Evolutionary conservation across 306 rosid species (phyloP).

Genomic region (Herpetospermum pedunculosum): DNA sequence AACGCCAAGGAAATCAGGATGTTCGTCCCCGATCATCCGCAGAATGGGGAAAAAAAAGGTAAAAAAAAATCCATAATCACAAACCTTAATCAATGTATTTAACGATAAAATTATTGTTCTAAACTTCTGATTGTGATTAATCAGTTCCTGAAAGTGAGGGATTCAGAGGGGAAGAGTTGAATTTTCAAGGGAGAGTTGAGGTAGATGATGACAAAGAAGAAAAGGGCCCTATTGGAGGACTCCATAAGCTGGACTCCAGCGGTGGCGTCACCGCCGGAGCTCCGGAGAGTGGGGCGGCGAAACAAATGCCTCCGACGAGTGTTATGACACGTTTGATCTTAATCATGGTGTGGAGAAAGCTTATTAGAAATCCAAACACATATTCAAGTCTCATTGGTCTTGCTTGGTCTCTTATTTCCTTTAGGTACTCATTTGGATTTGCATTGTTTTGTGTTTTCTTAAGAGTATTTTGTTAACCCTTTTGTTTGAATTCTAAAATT

Average conservation of each 20-base stretch:
- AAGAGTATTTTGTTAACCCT: too few species aligned
- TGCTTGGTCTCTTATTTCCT: constrained; percentile 73
- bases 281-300: constrained; percentile 6
- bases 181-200: background rate
- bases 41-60: background rate
- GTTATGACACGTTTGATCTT: constrained; percentile 89
- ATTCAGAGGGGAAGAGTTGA: constrained; percentile 2
- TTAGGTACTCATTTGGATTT: too few species aligned
- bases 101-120: background rate
- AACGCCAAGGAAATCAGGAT: constrained; percentile 15
- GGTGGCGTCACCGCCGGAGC: background rate
- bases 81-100: background rate
- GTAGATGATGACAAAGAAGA: constrained; percentile 5
- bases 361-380: constrained; percentile 83
- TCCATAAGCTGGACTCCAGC: constrained; percentile 5
- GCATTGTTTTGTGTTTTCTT: too few species aligned
- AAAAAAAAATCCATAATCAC: background rate
- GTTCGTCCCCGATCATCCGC: constrained; percentile 12
- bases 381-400: constrained; percentile 78
- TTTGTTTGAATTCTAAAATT: background rate
- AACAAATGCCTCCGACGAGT: constrained; percentile 76
- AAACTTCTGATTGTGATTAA: background rate
- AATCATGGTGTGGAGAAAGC: constrained; percentile 94
- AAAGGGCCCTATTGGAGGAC: constrained; percentile 2
- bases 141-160: constrained; percentile 7